These are phyloP conservation scores for Arctium lappa DNA, from an alignment of 129 eudicot genomes.

Conservation along the genomic window DNA sequence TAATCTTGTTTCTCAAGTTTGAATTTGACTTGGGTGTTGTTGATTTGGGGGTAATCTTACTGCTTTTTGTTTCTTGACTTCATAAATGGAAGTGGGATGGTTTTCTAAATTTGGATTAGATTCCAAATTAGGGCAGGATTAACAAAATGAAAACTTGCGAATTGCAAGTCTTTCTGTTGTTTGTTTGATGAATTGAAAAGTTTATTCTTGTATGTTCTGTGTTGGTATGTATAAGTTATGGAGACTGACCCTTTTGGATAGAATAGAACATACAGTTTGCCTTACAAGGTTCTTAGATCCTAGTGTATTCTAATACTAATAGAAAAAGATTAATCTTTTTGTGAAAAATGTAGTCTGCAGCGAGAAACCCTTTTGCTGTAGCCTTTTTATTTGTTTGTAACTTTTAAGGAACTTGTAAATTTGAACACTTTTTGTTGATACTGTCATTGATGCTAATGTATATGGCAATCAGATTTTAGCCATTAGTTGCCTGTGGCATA, in stretches of 20 bases:
- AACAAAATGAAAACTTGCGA: too few relatives aligned
- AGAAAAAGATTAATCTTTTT: not conserved
- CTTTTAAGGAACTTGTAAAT: not conserved
- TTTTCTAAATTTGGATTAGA: constrained; percentile 4
- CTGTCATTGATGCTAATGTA: not conserved
- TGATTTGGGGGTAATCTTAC: constrained; percentile 9
- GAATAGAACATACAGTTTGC: not conserved
- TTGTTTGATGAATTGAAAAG: not conserved
- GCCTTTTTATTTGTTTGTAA: not conserved
- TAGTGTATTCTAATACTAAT: not conserved
- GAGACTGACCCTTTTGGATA: not conserved
- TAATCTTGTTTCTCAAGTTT: not conserved
- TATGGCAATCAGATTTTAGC: not conserved
- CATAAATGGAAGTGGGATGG: not conserved
- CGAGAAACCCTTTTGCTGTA: not conserved
- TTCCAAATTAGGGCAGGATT: not conserved
- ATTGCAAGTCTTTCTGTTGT: not conserved
- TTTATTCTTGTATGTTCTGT: too few relatives aligned
- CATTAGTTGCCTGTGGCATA: not conserved
- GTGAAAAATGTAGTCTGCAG: not conserved
- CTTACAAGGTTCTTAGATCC: not conserved
- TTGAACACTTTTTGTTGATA: not conserved
- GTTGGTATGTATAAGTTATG: not conserved
- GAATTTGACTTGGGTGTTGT: constrained; percentile 19
- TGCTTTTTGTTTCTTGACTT: constrained; percentile 6